A percentile compares a stretch with the other conserved stretches of the same genome.
Evolutionary conservation across 2,329 filamentous ascomycete genomes (phyloP).

Genomic region (Fusarium devonianum): DNA sequence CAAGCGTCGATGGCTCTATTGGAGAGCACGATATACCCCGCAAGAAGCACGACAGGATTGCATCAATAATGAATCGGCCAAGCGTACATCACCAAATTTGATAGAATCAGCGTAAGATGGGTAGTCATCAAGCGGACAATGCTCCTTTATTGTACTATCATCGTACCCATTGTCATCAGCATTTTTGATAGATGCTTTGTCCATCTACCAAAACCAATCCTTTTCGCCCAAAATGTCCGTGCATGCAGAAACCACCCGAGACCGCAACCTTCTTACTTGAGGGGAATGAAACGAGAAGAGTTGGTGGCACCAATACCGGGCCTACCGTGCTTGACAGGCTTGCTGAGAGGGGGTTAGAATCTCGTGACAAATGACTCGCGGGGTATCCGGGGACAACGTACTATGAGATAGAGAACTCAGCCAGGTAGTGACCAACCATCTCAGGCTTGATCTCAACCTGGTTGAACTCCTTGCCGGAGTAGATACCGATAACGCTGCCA

Average conservation of each 20-base stretch:
- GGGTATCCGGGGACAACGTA: slow-evolving; percentile 61
- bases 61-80: too few species aligned
- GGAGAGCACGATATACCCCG: too few species aligned
- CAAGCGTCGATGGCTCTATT: too few species aligned
- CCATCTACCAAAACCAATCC: slow-evolving; percentile 62
- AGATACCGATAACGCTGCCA: slow-evolving; percentile 96
- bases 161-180: slow-evolving; percentile 55
- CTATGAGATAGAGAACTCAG: slow-evolving; percentile 99
- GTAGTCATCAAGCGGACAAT: slow-evolving; percentile 48
- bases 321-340: slow-evolving; percentile 99
- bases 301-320: slow-evolving; percentile 99
- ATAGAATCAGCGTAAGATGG: slow-evolving; percentile 27
- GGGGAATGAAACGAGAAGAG: slow-evolving; percentile 99
- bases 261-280: slow-evolving; percentile 85
- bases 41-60: too few species aligned
- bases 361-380: not conserved
- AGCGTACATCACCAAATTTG: slow-evolving; percentile 14
- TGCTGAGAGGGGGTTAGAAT: slow-evolving; percentile 71
- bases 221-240: slow-evolving; percentile 65
- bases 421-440: slow-evolving; percentile 99
- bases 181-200: slow-evolving; percentile 54
- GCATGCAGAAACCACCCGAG: slow-evolving; percentile 64
- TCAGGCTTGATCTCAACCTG: slow-evolving; percentile 99
- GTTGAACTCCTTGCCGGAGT: slow-evolving; percentile 99
- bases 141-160: slow-evolving; percentile 54